Evolutionary conservation across 2,329 filamentous ascomycete species (phyloP).

Genomic region (Ceratocystis lukuohia): DNA sequence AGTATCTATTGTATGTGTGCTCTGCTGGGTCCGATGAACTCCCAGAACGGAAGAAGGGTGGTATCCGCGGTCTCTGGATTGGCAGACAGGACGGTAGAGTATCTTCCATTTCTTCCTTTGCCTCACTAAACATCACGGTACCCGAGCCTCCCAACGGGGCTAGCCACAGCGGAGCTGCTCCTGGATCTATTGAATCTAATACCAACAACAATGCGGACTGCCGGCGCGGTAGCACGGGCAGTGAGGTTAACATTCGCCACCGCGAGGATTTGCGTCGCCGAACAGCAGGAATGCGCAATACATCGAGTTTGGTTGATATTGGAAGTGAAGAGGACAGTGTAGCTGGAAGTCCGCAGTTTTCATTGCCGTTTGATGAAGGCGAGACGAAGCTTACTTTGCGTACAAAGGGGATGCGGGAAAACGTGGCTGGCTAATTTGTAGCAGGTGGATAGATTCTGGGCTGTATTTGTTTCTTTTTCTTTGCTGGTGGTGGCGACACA

Average conservation of each 20-base stretch:
- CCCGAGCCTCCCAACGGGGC: neutral
- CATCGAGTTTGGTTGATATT: conserved; percentile 12
- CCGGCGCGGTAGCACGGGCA: conserved; percentile 33
- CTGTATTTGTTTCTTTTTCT: conserved; percentile 5
- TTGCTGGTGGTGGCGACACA: no score
- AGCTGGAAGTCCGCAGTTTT: conserved; percentile 21
- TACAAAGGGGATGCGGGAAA: conserved; percentile 43
- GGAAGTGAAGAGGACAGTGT: conserved; percentile 20
- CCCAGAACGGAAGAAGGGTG: conserved; percentile 47
- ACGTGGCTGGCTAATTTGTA: neutral
- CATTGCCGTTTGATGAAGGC: conserved; percentile 35
- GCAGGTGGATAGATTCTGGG: neutral
- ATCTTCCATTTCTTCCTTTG: neutral
- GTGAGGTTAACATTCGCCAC: conserved; percentile 30
- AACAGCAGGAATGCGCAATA: conserved; percentile 24
- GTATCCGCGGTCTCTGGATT: conserved; percentile 44
- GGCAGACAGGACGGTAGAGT: conserved; percentile 24
- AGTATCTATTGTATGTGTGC: conserved; percentile 81
- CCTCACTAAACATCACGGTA: neutral
- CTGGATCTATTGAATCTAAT: conserved; percentile 20
- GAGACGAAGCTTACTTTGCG: conserved; percentile 38
- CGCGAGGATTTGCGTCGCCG: conserved; percentile 31
- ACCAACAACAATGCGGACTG: neutral
- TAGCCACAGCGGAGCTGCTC: neutral
- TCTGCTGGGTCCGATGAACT: conserved; percentile 59